These are phyloP conservation scores for Tolypocladium guangdongense DNA, from an alignment of 2,329 filamentous ascomycete genomes.

Conservation along the genomic window DNA sequence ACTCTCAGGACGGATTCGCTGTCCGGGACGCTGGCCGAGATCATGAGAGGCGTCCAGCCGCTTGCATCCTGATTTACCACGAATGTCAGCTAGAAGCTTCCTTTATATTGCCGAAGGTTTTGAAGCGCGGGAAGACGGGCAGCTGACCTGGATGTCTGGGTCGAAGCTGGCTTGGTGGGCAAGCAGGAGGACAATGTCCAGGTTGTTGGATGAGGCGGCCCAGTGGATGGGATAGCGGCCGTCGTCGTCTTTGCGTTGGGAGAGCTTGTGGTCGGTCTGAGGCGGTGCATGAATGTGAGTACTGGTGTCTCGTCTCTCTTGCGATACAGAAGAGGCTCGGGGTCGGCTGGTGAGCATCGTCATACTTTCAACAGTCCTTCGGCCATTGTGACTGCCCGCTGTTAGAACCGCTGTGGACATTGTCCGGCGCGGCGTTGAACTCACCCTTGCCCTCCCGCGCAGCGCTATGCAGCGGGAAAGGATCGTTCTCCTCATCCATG, in stretches of 20 bases:
- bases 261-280: conserved; percentile 70
- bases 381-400: conserved; percentile 4
- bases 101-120: neutral
- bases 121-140: neutral
- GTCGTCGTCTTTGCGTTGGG: conserved; percentile 65
- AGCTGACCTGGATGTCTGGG: conserved; percentile 60
- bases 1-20: conserved; percentile 57
- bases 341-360: neutral
- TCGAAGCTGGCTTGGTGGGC: conserved; percentile 66
- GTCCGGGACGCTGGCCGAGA: conserved; percentile 64
- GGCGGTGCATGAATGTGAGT: neutral
- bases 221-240: conserved; percentile 88
- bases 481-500: conserved; percentile 35
- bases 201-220: conserved; percentile 75
- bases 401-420: neutral
- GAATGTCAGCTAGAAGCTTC: neutral
- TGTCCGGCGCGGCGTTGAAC: conserved; percentile 9
- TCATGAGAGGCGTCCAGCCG: conserved; percentile 80
- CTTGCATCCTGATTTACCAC: conserved; percentile 47
- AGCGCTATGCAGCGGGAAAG: conserved; percentile 79
- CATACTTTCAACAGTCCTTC: conserved; percentile 9
- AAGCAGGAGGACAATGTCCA: conserved; percentile 63
- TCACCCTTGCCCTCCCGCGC: conserved; percentile 75
- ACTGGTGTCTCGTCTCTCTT: neutral
- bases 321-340: neutral